Evolutionary conservation across 306 rosid species (phyloP).

Genomic region (Lathyrus tuberosus): DNA sequence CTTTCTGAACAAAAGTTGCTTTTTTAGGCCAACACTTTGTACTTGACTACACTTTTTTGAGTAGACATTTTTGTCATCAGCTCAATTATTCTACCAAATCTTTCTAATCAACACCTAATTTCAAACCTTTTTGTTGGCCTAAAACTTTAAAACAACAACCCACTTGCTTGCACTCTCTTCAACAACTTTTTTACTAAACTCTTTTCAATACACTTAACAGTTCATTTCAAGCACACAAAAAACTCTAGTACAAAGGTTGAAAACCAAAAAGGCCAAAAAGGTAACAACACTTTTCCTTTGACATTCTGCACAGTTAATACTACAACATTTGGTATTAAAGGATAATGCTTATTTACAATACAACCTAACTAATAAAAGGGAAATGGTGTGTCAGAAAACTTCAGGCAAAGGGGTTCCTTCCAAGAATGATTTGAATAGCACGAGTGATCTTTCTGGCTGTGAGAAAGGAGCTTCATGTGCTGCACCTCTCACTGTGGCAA

Average conservation of each 20-base stretch:
- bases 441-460: conserved; percentile 92
- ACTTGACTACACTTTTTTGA: neutral
- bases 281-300: conserved; percentile 27
- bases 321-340: conserved; percentile 39
- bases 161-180: conserved; percentile 2
- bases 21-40: neutral
- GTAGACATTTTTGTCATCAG: neutral
- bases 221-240: conserved; percentile 23
- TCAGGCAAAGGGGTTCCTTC: conserved; percentile 76
- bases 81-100: neutral
- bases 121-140: conserved; percentile 7
- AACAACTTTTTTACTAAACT: conserved; percentile 37
- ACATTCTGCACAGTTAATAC: conserved; percentile 47
- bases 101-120: conserved; percentile 4
- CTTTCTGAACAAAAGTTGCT: conserved; percentile 8
- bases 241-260: conserved; percentile 26
- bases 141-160: neutral
- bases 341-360: conserved; percentile 43
- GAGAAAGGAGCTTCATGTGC: conserved; percentile 98
- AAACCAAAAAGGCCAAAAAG: conserved; percentile 7
- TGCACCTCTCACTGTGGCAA: conserved; percentile 96
- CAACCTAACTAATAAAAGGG: conserved; percentile 35
- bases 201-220: conserved; percentile 38
- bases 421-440: conserved; percentile 80
- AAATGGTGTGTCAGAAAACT: conserved; percentile 53